Base-by-base conservation (phyloP, 805 yeast genomes). In the Zygotorulaspora florentina region DNA sequence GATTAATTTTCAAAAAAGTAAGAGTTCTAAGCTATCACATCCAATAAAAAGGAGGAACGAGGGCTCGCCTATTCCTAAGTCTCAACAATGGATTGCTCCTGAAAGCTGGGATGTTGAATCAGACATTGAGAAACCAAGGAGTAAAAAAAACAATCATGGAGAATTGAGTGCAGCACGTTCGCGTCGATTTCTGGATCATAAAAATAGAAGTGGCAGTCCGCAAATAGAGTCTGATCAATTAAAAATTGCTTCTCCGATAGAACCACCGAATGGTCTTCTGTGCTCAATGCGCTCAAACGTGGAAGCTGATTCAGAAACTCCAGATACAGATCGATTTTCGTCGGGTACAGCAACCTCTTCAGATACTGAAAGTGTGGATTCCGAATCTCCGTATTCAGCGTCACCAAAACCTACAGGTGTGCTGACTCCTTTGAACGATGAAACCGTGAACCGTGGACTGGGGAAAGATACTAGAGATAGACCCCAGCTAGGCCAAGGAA, bases 61-160 rank as follows among this genome's bases (percentile, higher is more conserved):
- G 29, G 26, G 18, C 10, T 40, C 41, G 3, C 38, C 40, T 2
- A 40, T 23, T 11, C 26, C 35, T n/a, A 45, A 45, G 34, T 27
- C 30, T 7, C 45, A 26, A 18, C 59, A 55, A 40, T 79, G 84
- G 84, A 66, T 64, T 20, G 77, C 84, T 4, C 84, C 84, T 2
- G 82, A 79, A 45, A 73, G 78, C 50, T 79, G 84, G 84, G 81
- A 78, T 54, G 82, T 79, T 8, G 77, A 74, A 49, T 49, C 52
- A 20, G 50, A 42, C 35, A 36, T 40, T 3, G 57, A 58, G 48
- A 40, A 36, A 39, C 54, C 60, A 27, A 44, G 55, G 16, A 35
- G 54, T 35, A 52, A 49, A 29, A 45, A 48, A 47, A 23, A 38
- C 26, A 20, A 26, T 26, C 45, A 41, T 29, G 45, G 48, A 2